phyloP scores from a whole-genome alignment of 192 early-diverging fungal species.

The Entomortierella parvispora region DNA sequence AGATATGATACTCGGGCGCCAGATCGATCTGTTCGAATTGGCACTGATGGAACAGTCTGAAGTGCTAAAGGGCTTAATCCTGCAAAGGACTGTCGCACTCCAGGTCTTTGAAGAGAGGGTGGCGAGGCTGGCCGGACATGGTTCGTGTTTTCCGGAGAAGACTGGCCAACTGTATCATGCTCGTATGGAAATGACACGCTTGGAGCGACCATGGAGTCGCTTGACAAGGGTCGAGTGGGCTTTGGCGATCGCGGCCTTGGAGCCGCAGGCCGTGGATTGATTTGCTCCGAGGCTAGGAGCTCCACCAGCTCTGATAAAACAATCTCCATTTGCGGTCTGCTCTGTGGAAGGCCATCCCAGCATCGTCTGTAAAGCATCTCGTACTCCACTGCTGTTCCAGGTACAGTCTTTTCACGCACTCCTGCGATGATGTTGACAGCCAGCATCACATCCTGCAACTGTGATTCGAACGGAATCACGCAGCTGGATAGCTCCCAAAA shows the following conservation, averaged over 20 bases:
- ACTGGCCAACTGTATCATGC: conserved; percentile 4
- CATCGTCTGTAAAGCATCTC: conserved; percentile 53
- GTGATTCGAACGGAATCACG: conserved; percentile 46
- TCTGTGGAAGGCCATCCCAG: conserved; percentile 53
- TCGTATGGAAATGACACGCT: conserved; percentile 20
- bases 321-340: conserved; percentile 53
- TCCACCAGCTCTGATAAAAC: conserved; percentile 49
- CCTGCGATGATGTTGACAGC: conserved; percentile 54
- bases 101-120: conserved; percentile 5
- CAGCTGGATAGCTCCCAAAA: conserved; percentile 61
- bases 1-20: conserved; percentile 30
- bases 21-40: conserved; percentile 32
- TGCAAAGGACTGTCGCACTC: conserved; percentile 31
- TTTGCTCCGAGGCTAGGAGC: conserved; percentile 39
- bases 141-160: conserved; percentile 32
- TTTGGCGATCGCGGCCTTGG: conserved; percentile 28
- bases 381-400: conserved; percentile 51
- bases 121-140: conserved; percentile 15
- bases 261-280: conserved; percentile 33
- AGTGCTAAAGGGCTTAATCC: conserved; percentile 27
- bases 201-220: conserved; percentile 43
- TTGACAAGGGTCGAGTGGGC: conserved; percentile 30
- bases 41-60: conserved; percentile 20
- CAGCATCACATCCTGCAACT: conserved; percentile 54
- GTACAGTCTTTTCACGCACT: conserved; percentile 50